Conservation (phyloP, 495 filamentous ascomycete genomes). For the Cairneyella variabilis region DNA sequence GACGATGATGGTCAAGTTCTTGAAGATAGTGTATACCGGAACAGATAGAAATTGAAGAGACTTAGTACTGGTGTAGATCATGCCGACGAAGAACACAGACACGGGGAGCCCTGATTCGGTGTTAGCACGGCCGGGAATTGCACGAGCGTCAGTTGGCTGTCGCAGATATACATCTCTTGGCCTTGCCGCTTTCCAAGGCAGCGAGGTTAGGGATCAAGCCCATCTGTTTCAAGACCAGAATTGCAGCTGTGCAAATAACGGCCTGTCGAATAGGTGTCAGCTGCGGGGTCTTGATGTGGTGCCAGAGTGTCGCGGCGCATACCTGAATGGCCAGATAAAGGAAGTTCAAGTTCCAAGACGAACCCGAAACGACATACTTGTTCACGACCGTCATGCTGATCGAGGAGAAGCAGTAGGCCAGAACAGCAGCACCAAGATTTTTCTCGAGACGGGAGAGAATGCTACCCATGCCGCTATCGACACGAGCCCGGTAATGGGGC, state of each 20-base stretch:
- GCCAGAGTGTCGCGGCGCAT: conserved; percentile 62
- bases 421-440: too few species aligned
- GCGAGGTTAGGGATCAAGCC: conserved; percentile 84
- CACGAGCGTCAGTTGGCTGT: conserved; percentile 40
- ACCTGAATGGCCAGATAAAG: conserved; percentile 92
- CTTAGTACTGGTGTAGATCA: conserved; percentile 98
- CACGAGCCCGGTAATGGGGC: background rate
- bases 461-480: too few species aligned
- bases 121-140: background rate
- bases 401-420: conserved; percentile 88
- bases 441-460: too few species aligned
- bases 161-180: conserved; percentile 92
- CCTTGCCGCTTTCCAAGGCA: conserved; percentile 83
- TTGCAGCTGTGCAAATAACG: conserved; percentile 86
- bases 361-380: conserved; percentile 92
- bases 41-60: conserved; percentile 97
- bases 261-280: conserved; percentile 4
- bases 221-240: conserved; percentile 74
- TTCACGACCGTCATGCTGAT: conserved; percentile 99
- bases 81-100: conserved; percentile 91
- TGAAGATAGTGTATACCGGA: conserved; percentile 99
- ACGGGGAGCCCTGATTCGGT: conserved; percentile 81
- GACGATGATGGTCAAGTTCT: conserved; percentile 97
- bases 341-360: conserved; percentile 93
- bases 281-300: too few species aligned